Base-by-base conservation (phyloP, 2,329 filamentous ascomycete species). In the Dactylellina sp. region DNA sequence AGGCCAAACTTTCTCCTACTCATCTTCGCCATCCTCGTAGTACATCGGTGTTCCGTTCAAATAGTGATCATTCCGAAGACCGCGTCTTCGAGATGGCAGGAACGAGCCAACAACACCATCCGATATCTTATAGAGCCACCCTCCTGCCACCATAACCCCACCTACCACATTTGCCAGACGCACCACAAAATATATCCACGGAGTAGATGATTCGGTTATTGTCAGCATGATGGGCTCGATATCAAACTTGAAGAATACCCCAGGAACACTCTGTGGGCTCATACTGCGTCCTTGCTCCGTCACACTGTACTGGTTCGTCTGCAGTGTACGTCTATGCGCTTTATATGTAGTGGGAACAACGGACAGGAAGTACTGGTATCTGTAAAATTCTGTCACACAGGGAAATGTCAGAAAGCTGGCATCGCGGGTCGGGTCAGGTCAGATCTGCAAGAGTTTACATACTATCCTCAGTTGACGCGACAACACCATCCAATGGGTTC, bases 191-290 rank as follows among this genome's bases (percentile, higher is more conserved):
- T 86, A 84, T 76, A 97, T 82, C 70, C 97, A 84, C 46, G 91
- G 86, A 66, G 89, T 89, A 79, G 93, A 88, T 79, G 89, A 88
- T 83, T 98, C 94, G 75, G 90, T 89, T 44, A 99, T 89, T 25
- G 90, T 89, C 60, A 99, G 84, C 81, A 95, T 84, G 78, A 99
- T 93, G 0, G 95, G 95, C 84, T 99, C 95, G 78, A 99, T 97
- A 81, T 98, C 94, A 83, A 96, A 99, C 84, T 98, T 99, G 86
- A 99, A 91, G 81, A 98, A 99, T 75, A 99, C 88, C 32, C 95
- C 95, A 0, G 95, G 95, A 0, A 97, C 87, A 70, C 84, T 83
- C 77, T 85, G 88, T 79, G 96, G 90, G 62, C 85, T 84, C 44
- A 96, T 86, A 37, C 85, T 83, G 78, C 89, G 87, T 78, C 87